These are phyloP conservation scores for Cyberlindnera maritima DNA, from an alignment of 805 yeast genomes.

Conservation along the genomic window DNA sequence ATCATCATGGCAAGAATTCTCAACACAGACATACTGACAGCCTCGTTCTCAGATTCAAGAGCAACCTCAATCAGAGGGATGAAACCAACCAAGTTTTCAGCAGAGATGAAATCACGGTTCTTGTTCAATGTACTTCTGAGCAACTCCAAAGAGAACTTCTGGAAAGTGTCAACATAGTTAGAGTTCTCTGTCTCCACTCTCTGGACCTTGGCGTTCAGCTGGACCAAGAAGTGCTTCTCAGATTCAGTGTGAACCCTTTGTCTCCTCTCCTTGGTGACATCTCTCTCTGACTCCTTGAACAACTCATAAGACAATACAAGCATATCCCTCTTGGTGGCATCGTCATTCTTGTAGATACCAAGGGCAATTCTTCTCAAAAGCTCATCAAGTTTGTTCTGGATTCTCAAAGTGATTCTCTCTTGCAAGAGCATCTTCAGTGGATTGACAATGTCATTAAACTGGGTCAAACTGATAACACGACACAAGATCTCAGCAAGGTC, in stretches of 20 bases:
- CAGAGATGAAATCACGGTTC: slow-evolving; percentile 56
- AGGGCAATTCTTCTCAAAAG: slow-evolving; percentile 68
- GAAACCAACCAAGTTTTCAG: slow-evolving; percentile 64
- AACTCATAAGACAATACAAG: slow-evolving; percentile 74
- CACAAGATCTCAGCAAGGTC: slow-evolving; percentile 84
- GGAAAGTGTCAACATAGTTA: slow-evolving; percentile 58
- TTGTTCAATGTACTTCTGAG: slow-evolving; percentile 67
- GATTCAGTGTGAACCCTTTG: slow-evolving; percentile 35
- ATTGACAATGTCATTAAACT: slow-evolving; percentile 54
- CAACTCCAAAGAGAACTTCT: slow-evolving; percentile 73
- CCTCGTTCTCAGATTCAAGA: slow-evolving; percentile 67
- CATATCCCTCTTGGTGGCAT: slow-evolving; percentile 53
- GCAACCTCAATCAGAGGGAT: slow-evolving; percentile 67
- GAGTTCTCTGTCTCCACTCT: slow-evolving; percentile 55
- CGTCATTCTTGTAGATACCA: slow-evolving; percentile 76
- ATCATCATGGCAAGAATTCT: slow-evolving; percentile 59
- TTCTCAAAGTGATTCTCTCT: slow-evolving; percentile 63
- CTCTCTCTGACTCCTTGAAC: slow-evolving; percentile 48
- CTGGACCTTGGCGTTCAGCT: slow-evolving; percentile 57
- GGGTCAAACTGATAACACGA: slow-evolving; percentile 53
- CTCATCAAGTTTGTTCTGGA: slow-evolving; percentile 76
- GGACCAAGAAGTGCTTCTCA: slow-evolving; percentile 72
- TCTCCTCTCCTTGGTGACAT: slow-evolving; percentile 18
- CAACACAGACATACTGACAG: slow-evolving; percentile 67
- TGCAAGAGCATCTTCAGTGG: slow-evolving; percentile 67